These are phyloP conservation scores for Rickenella mellea DNA, from an alignment of 768 basidiomycete species.

Conservation along the genomic window DNA sequence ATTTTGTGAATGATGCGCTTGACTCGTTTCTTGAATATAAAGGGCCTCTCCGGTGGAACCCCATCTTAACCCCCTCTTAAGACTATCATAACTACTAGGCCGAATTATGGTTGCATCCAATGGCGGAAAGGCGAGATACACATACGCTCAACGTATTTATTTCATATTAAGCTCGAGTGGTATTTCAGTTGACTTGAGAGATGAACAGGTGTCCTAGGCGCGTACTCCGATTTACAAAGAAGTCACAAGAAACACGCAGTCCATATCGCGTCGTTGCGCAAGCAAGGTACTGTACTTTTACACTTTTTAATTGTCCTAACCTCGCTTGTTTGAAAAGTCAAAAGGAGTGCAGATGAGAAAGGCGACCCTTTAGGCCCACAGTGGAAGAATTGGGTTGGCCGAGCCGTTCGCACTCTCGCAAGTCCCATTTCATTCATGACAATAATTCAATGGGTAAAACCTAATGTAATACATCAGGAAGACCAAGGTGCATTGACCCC, in stretches of 20 bases:
- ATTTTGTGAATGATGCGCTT: no score
- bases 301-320: background rate
- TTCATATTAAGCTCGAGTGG: background rate
- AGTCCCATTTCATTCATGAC: slow-evolving; percentile 7
- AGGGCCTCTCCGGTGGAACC: no score
- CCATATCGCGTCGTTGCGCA: slow-evolving; percentile 35
- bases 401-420: slow-evolving; percentile 36
- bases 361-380: slow-evolving; percentile 38
- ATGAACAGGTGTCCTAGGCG: slow-evolving; percentile 34
- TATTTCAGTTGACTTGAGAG: slow-evolving; percentile 1
- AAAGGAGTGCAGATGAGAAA: slow-evolving; percentile 32
- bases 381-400: slow-evolving; percentile 39
- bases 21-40: no score
- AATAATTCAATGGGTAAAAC: background rate
- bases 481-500: slow-evolving; percentile 33
- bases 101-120: no score
- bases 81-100: no score
- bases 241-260: slow-evolving; percentile 35
- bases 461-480: slow-evolving; percentile 19
- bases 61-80: no score
- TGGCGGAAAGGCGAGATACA: slow-evolving; percentile 25
- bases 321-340: slow-evolving; percentile 22
- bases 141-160: slow-evolving; percentile 32
- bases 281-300: slow-evolving; percentile 26
- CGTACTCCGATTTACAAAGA: slow-evolving; percentile 33